A percentile compares a stretch with the other conserved stretches of the same genome.
Conservation (phyloP, 805 yeast species). For the Suhomyces sp. region DNA sequence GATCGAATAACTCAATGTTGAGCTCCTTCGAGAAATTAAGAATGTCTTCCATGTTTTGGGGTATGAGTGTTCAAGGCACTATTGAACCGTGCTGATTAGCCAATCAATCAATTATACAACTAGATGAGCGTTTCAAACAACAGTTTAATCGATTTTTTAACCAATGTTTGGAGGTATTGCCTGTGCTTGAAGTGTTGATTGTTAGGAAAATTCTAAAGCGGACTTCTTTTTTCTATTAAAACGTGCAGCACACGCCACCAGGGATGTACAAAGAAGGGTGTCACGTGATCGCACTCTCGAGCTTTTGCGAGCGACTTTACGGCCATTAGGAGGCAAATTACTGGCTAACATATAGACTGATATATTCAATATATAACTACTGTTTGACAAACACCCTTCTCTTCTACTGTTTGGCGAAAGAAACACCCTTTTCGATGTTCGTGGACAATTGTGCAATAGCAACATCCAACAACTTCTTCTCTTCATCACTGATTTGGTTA, state of each 20-base stretch:
- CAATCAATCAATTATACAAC: neutral
- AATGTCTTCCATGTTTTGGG: constrained; percentile 67
- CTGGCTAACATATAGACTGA: neutral
- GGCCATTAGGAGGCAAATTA: neutral
- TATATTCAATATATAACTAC: constrained; percentile 3
- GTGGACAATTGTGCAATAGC: constrained; percentile 53
- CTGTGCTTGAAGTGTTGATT: neutral
- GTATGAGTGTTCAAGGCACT: neutral
- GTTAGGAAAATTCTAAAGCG: neutral
- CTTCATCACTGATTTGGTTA: constrained; percentile 47
- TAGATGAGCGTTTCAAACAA: neutral
- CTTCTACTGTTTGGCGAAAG: constrained; percentile 32
- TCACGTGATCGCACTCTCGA: neutral
- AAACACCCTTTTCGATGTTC: constrained; percentile 59
- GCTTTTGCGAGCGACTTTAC: neutral
- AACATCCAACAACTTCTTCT: constrained; percentile 51
- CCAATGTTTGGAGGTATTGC: neutral
- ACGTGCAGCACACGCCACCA: constrained; percentile 1
- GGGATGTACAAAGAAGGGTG: neutral
- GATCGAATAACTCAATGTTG: constrained; percentile 76
- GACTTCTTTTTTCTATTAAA: neutral
- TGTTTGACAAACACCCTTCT: neutral
- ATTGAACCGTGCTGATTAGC: neutral
- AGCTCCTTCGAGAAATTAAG: constrained; percentile 83
- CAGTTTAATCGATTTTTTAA: neutral